Evolutionary conservation across 2,329 filamentous ascomycete species (phyloP).

Genomic region (Metarhizium humberi): DNA sequence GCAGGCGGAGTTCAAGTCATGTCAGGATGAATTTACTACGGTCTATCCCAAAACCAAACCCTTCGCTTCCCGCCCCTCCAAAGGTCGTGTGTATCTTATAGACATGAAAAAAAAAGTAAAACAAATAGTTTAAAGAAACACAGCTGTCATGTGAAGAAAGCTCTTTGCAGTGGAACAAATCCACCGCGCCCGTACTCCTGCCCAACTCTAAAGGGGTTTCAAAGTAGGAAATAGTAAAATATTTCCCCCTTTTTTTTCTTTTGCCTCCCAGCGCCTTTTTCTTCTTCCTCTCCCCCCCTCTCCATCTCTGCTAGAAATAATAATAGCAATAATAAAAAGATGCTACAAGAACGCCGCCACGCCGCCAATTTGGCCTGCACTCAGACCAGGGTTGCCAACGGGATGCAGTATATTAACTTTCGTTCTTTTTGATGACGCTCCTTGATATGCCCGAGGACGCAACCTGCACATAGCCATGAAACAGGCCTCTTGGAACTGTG

Average conservation of each 20-base stretch:
- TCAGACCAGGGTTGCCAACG: not conserved
- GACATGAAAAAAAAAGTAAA: slow-evolving; percentile 1
- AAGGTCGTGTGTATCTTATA: not conserved
- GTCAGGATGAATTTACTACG: not conserved
- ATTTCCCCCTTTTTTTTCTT: not conserved
- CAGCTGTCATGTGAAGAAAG: not conserved
- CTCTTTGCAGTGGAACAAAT: not conserved
- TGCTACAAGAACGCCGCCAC: slow-evolving; percentile 16
- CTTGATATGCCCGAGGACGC: not conserved
- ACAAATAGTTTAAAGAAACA: not conserved
- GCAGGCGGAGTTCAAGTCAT: not conserved
- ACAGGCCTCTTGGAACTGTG: not conserved
- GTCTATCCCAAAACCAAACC: not conserved
- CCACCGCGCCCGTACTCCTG: not conserved
- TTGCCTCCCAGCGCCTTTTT: not conserved
- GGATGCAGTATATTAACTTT: slow-evolving; percentile 1
- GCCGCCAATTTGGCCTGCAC: not conserved
- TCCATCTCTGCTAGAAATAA: not conserved
- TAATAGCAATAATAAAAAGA: slow-evolving; percentile 7
- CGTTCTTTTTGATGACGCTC: not conserved
- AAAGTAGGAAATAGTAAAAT: not conserved
- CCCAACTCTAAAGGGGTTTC: not conserved
- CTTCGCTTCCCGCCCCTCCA: not conserved
- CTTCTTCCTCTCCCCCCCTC: not conserved
- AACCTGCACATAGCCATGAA: not conserved